Conservation (phyloP, 257 asterid species). For the Scutellaria baicalensis region DNA sequence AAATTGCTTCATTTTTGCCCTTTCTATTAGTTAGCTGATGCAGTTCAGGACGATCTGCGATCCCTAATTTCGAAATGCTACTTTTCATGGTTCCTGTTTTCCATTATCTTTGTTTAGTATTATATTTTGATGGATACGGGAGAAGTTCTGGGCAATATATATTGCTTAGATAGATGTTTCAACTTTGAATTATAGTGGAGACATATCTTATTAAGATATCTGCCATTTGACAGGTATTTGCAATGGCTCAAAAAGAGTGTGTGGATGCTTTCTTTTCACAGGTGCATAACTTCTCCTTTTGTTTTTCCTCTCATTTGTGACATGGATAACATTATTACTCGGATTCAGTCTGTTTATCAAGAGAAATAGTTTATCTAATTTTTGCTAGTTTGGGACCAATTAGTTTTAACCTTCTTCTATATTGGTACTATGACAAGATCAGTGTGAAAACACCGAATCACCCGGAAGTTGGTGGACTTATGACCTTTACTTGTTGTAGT, state of each 20-base stretch:
- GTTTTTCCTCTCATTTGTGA: not conserved
- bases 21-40: not conserved
- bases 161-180: too few species aligned
- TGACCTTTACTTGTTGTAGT: not conserved
- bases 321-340: not conserved
- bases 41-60: not conserved
- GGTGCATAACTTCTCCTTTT: slow-evolving; percentile 32
- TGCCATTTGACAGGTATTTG: slow-evolving; percentile 65
- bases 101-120: not conserved
- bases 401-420: not conserved
- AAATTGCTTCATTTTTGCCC: not conserved
- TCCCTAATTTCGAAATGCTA: slow-evolving; percentile 17
- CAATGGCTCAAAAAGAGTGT: slow-evolving; percentile 85
- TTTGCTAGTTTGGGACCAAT: not conserved
- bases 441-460: not conserved
- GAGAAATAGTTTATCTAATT: not conserved
- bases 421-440: not conserved
- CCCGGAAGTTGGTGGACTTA: not conserved
- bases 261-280: slow-evolving; percentile 88
- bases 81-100: not conserved
- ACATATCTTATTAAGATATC: slow-evolving; percentile 8
- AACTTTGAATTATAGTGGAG: too few species aligned
- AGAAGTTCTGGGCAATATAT: not conserved
- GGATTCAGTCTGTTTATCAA: not conserved
- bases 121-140: not conserved